Conservation (phyloP, 1,139 yeast species). For the Diutina rugosa region DNA sequence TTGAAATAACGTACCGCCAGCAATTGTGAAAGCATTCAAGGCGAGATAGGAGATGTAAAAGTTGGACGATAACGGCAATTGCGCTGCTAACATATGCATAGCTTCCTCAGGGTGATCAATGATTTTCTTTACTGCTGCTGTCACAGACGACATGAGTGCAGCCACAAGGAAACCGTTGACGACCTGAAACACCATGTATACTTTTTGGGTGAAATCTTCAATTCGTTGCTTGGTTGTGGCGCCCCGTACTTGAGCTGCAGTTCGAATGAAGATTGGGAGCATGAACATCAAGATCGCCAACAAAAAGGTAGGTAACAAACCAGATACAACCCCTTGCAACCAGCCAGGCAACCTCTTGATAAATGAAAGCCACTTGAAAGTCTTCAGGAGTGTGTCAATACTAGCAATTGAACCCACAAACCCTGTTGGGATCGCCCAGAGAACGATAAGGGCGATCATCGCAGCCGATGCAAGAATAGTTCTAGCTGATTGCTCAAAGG, state of each 20-base stretch:
- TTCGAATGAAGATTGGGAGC: conserved; percentile 59
- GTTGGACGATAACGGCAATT: conserved; percentile 83
- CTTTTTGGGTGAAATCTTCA: conserved; percentile 63
- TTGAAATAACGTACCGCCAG: conserved; percentile 75
- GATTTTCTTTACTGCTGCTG: conserved; percentile 60
- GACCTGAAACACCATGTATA: conserved; percentile 61
- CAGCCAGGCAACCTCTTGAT: conserved; percentile 53
- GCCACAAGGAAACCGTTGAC: conserved; percentile 60
- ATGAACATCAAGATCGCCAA: conserved; percentile 74
- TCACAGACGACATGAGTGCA: conserved; percentile 60
- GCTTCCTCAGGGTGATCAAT: conserved; percentile 52
- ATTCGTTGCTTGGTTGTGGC: conserved; percentile 49
- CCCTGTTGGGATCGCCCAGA: conserved; percentile 94
- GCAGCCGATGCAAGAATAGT: conserved; percentile 27
- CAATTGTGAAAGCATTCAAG: conserved; percentile 73
- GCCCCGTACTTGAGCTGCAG: conserved; percentile 57
- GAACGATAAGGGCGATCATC: conserved; percentile 46
- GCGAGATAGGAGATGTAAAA: conserved; percentile 62
- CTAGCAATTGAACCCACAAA: conserved; percentile 90
- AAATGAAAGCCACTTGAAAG: conserved; percentile 58
- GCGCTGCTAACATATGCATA: conserved; percentile 54
- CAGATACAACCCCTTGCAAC: conserved; percentile 72
- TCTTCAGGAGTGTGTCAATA: conserved; percentile 55
- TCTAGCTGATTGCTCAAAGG: conserved; percentile 27
- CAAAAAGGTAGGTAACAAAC: conserved; percentile 73